Conservation (phyloP, 169 alveolate genomes). For the Cyclospora cayetanensis region DNA sequence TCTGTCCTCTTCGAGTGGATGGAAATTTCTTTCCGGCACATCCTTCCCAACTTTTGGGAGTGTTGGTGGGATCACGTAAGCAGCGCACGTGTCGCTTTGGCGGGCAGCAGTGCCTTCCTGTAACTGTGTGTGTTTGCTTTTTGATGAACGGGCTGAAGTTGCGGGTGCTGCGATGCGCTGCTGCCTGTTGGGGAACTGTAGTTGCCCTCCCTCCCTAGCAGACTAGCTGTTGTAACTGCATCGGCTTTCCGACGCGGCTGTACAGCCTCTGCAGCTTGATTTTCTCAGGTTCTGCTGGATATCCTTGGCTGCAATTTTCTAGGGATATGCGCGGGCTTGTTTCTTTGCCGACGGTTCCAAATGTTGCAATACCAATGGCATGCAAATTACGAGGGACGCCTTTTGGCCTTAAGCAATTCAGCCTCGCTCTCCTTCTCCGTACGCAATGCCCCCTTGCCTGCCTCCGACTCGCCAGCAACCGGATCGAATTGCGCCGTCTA, state of each 20-base stretch:
- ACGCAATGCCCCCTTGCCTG: no score
- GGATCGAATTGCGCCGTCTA: no score
- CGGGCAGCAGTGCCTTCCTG: background rate
- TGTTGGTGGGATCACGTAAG: slow-evolving; percentile 95
- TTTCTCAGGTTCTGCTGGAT: slow-evolving; percentile 76
- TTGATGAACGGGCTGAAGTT: background rate
- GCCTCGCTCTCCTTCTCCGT: no score
- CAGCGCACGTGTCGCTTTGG: background rate
- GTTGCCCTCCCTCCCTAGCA: background rate
- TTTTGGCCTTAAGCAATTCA: no score
- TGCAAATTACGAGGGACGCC: slow-evolving; percentile 38
- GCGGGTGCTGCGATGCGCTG: background rate
- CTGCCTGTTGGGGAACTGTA: background rate
- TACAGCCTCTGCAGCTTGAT: background rate
- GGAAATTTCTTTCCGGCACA: slow-evolving; percentile 90
- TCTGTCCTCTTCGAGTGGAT: slow-evolving; percentile 86
- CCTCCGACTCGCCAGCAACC: no score
- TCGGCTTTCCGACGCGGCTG: background rate
- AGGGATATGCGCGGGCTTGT: slow-evolving; percentile 81
- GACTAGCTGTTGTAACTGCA: background rate
- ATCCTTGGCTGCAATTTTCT: slow-evolving; percentile 85
- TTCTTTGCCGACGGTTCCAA: slow-evolving; percentile 74
- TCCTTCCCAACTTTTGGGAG: slow-evolving; percentile 92
- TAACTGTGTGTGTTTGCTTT: background rate
- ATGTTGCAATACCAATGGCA: slow-evolving; percentile 44